Base-by-base conservation (phyloP, 148 eudicot genomes). In the Talinum fruticosum region DNA sequence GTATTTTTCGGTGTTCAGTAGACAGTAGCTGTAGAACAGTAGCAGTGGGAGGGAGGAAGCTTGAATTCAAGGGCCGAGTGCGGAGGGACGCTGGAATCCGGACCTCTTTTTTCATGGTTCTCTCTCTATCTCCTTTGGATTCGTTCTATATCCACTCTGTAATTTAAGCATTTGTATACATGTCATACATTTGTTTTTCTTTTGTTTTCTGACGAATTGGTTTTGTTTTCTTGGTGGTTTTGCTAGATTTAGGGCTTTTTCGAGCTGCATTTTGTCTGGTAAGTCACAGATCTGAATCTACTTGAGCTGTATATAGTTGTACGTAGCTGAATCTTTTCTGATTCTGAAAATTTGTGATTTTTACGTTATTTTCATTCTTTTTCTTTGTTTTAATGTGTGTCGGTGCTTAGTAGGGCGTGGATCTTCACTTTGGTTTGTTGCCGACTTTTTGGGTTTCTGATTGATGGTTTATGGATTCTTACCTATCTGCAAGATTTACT, bases 251-350 rank as follows among this genome's bases (percentile, higher is more conserved):
- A 71, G 81, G 76, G 85, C 74, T 67, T 66, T 51, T 34, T 26
- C 33, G 68, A 74, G 59, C 75, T 74, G 78, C 82, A 76, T 76
- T 74, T 76, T 51, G 75, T 33, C 80, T 61, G 82, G 83, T 82
- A 67, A 82, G 83, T 80, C 32, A 44, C 74, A 80, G 87, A 85
- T 85, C 87, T 85, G 85, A 67, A 78, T 35, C 8, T 75, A 37
- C 6, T 53, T 82, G 74, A 23, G 24, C 51, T 19, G 1, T 75
- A 1, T 5, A n/a, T n/a, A 6, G 21, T n/a, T 47, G 32, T 24
- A 44, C 37, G 65, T 64, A 67, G 69, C 30, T 76, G 2, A 72
- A 23, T 81, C 68, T 54, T 72, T 76, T 49, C 15, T 66, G 74
- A 65, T 64, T 78, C 29, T n/a, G 80, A 4, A 66, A 70, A 66